Base-by-base conservation (phyloP, 345 rosid genomes). In the Eucalyptus brandiana region DNA sequence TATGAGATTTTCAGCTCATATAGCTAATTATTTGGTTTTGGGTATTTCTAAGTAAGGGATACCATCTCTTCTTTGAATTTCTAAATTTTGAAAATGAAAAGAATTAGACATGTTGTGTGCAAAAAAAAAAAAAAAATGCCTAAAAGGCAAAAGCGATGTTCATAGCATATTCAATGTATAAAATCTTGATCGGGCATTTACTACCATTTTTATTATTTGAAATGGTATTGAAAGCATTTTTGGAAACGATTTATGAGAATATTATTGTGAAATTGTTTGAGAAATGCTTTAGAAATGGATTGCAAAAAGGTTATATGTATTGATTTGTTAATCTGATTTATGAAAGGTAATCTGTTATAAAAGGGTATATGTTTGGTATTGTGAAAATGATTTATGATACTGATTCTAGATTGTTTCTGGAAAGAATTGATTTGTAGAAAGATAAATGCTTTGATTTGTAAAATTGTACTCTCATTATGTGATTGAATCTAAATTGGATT, bases 391-490 rank as follows among this genome's bases (percentile, higher is more conserved):
- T 53, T 53, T 53, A 19, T 53, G 56, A 53, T 58, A 53, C 24
- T 4, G 0, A 53, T 53, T 18, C 56, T 53, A 53, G 56, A 53
- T 53, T 53, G 56, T 53, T 53, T 53, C 56, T 0, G 0, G 2
- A 53, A 53, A 53, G 65, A 24, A 58, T 9, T 24, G 65, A 58
- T 24, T 58, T 58, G 65, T 24, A 24, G 30, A 58, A 0, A 26
- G 30, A 60, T 28, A 28, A 12, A 12, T 60, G 15, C 28, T 60
- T 60, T 60, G 32, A 13, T 28, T 60, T 60, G 32, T 13, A 28
- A 60, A 28, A 28, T 28, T 53, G 67, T 60, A 6, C 0, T 60
- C 0, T 24, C 1, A 0, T 12, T 1, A 26, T 60, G 67, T 26
- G 32, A 60, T 60, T 28, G 67, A 13, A 0, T 60, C 65, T 58